These are phyloP conservation scores for Ephemerocybe angulata DNA, from an alignment of 768 basidiomycete genomes.

Conservation along the genomic window DNA sequence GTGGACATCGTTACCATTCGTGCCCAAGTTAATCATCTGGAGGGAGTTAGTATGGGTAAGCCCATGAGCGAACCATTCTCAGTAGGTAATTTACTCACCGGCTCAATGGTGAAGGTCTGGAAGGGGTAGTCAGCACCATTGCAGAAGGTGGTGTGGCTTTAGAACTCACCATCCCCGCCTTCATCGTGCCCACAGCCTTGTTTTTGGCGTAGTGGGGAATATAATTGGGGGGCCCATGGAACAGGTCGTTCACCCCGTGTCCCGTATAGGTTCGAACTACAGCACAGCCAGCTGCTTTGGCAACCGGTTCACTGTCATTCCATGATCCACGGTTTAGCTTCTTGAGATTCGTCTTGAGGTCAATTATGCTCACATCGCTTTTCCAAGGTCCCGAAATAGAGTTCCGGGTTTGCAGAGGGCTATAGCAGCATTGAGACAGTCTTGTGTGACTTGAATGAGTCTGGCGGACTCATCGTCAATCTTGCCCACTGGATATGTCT, in stretches of 20 bases:
- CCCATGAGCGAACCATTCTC: constrained; percentile 1
- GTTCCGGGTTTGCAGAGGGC: constrained; percentile 91
- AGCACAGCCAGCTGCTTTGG: constrained; percentile 79
- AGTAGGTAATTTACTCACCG: constrained; percentile 40
- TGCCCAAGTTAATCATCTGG: constrained; percentile 91
- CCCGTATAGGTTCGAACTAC: constrained; percentile 91
- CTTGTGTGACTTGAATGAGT: constrained; percentile 78
- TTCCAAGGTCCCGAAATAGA: constrained; percentile 84
- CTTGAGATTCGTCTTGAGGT: no score
- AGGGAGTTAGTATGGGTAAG: not conserved
- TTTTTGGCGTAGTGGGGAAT: constrained; percentile 95
- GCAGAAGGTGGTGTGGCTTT: constrained; percentile 21
- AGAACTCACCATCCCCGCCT: constrained; percentile 87
- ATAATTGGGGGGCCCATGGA: constrained; percentile 83
- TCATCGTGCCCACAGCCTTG: constrained; percentile 91
- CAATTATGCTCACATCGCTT: constrained; percentile 79
- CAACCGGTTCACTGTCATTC: constrained; percentile 76
- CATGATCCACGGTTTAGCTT: no score
- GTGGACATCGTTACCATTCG: constrained; percentile 70
- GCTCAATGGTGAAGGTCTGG: constrained; percentile 77
- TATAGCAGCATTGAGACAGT: constrained; percentile 86
- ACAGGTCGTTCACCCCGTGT: constrained; percentile 84
- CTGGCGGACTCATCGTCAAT: constrained; percentile 83
- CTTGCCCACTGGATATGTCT: constrained; percentile 84
- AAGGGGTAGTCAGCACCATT: not conserved